Conservation (phyloP, 805 yeast species). For the Danielia oregonensis region DNA sequence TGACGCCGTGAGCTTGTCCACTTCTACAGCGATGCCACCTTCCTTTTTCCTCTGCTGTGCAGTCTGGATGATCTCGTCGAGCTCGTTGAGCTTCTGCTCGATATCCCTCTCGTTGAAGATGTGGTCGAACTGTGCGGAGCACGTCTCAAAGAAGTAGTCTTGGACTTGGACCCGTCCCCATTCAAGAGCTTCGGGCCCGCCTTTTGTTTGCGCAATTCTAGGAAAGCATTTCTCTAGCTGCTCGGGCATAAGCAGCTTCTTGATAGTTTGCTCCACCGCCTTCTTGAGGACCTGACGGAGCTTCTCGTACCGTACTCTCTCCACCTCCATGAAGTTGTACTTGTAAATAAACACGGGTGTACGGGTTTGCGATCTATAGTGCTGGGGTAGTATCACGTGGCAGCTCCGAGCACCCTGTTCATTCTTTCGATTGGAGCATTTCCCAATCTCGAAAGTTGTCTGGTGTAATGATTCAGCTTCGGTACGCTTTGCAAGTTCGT, state of each 20-base stretch:
- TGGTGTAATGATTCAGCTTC: too few species aligned
- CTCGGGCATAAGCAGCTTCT: constrained; percentile 46
- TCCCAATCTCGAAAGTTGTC: too few species aligned
- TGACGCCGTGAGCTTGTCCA: constrained; percentile 28
- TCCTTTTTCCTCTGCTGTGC: constrained; percentile 32
- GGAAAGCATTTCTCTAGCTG: constrained; percentile 56
- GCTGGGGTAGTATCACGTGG: too few species aligned
- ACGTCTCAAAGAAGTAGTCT: constrained; percentile 48
- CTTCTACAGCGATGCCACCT: constrained; percentile 13
- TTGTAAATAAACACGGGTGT: constrained; percentile 1
- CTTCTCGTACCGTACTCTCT: constrained; percentile 44
- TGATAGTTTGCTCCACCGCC: constrained; percentile 52
- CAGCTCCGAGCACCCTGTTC: too few species aligned
- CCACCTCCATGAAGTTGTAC: constrained; percentile 6
- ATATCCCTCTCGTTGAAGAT: constrained; percentile 49
- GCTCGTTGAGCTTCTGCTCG: constrained; percentile 39
- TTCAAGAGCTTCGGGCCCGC: constrained; percentile 42
- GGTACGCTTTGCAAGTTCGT: too few species aligned
- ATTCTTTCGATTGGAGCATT: too few species aligned
- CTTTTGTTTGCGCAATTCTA: constrained; percentile 40
- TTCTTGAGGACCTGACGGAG: constrained; percentile 47
- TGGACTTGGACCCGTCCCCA: constrained; percentile 51
- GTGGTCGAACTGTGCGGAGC: constrained; percentile 50
- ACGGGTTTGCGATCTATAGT: too few species aligned
- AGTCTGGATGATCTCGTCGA: constrained; percentile 44